phyloP scores from a whole-genome alignment of 495 filamentous ascomycete genomes.

The Bathelium albidoporum region DNA sequence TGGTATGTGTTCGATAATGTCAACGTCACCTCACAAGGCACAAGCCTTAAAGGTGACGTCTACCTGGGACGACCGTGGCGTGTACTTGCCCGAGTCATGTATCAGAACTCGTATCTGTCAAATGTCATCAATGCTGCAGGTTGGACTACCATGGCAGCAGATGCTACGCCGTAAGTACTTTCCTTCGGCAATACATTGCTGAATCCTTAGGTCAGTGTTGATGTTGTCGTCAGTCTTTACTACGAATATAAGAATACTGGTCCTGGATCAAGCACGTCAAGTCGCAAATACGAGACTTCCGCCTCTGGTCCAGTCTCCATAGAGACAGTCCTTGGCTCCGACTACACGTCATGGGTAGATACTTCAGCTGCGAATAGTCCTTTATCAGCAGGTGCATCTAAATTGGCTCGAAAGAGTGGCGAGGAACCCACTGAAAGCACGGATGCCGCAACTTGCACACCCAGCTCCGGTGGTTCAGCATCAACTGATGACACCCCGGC shows the following conservation, averaged over 20 bases:
- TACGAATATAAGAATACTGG: constrained; percentile 18
- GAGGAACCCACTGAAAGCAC: background rate
- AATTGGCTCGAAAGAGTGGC: background rate
- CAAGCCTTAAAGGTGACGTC: constrained; percentile 7
- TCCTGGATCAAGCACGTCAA: constrained; percentile 4
- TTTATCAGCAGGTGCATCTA: background rate
- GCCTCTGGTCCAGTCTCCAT: background rate
- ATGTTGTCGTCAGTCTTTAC: background rate
- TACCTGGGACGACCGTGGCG: constrained; percentile 18
- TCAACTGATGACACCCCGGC: background rate
- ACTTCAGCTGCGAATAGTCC: background rate
- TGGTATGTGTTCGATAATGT: constrained; percentile 18
- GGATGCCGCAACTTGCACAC: background rate
- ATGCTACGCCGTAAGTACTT: background rate
- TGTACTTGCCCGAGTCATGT: constrained; percentile 13
- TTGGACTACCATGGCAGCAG: constrained; percentile 15
- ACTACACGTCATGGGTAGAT: background rate
- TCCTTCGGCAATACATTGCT: background rate
- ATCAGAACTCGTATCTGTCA: constrained; percentile 17
- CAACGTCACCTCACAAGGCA: constrained; percentile 11
- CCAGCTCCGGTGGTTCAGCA: background rate
- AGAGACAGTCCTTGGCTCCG: background rate
- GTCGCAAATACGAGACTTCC: background rate
- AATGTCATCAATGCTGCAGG: constrained; percentile 15
- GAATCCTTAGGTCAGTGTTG: background rate